A percentile compares a stretch with the other conserved stretches of the same genome.
phyloP scores from a whole-genome alignment of 257 asterid species.

The Rauvolfia tetraphylla region DNA sequence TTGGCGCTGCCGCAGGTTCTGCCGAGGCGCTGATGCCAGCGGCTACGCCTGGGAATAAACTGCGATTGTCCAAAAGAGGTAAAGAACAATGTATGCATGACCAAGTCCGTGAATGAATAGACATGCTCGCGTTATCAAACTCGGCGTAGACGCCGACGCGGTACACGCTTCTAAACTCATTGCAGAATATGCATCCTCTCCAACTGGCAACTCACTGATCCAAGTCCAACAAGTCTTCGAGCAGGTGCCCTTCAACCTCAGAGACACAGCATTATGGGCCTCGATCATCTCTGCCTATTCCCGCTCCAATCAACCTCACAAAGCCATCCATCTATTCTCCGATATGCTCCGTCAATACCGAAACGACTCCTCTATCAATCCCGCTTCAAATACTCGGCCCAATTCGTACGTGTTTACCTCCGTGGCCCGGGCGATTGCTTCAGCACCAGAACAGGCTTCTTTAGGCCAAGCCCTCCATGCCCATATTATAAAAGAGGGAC shows the following conservation, averaged over 20 bases:
- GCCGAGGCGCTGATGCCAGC: background rate
- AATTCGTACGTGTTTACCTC: constrained; percentile 34
- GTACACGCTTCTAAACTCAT: constrained; percentile 33
- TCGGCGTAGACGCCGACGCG: constrained; percentile 29
- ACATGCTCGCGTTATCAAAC: constrained; percentile 38
- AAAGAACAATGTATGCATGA: background rate
- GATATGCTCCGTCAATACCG: constrained; percentile 22
- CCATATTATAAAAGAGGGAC: constrained; percentile 25
- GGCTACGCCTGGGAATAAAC: background rate
- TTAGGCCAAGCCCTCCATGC: constrained; percentile 35
- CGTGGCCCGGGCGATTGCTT: constrained; percentile 39
- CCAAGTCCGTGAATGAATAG: constrained; percentile 30
- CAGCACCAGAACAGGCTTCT: constrained; percentile 25
- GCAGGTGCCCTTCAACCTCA: constrained; percentile 31
- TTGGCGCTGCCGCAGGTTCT: background rate
- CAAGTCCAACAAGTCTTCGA: constrained; percentile 36
- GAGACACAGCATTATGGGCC: constrained; percentile 42
- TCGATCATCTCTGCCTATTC: constrained; percentile 38
- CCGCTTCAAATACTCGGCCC: constrained; percentile 17
- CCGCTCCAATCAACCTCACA: constrained; percentile 27
- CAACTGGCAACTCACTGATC: constrained; percentile 10
- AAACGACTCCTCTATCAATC: background rate
- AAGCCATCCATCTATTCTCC: constrained; percentile 33
- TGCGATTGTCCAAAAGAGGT: background rate
- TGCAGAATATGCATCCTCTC: constrained; percentile 13